phyloP scores from a whole-genome alignment of 306 rosid species.

The Quercus variabilis region DNA sequence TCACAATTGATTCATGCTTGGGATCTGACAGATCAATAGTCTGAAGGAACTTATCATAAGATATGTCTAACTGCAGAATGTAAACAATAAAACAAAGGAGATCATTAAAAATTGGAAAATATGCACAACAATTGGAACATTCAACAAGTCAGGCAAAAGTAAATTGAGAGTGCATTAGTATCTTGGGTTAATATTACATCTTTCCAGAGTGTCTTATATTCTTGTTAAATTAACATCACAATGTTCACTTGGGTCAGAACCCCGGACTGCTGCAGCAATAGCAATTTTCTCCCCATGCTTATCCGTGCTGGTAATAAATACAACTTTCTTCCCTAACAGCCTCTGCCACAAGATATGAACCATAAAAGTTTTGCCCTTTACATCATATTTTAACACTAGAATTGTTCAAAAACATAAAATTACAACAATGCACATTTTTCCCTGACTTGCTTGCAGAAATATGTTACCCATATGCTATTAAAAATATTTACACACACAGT shows the following conservation, averaged over 20 bases:
- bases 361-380: slow-evolving; percentile 6
- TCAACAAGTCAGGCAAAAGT: background rate
- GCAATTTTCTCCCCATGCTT: slow-evolving; percentile 97
- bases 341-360: slow-evolving; percentile 43
- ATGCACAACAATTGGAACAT: too few species aligned
- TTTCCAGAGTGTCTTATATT: slow-evolving; percentile 74
- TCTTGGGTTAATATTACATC: slow-evolving; percentile 43
- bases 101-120: too few species aligned
- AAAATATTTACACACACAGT: background rate
- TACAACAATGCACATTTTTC: background rate
- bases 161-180: slow-evolving; percentile 1
- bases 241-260: slow-evolving; percentile 69
- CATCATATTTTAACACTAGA: background rate
- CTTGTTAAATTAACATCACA: slow-evolving; percentile 67
- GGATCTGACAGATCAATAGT: slow-evolving; percentile 48
- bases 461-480: background rate
- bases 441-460: background rate
- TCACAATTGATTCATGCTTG: slow-evolving; percentile 84
- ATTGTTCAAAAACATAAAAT: background rate
- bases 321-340: slow-evolving; percentile 35
- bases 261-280: slow-evolving; percentile 66
- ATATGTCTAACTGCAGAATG: background rate
- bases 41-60: slow-evolving; percentile 81
- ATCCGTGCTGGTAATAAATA: slow-evolving; percentile 66
- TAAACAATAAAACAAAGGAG: too few species aligned